A percentile compares a stretch with the other conserved stretches of the same genome.
These are phyloP conservation scores for Pichia sp. DNA, from an alignment of 1,139 yeast genomes.

Conservation along the genomic window DNA sequence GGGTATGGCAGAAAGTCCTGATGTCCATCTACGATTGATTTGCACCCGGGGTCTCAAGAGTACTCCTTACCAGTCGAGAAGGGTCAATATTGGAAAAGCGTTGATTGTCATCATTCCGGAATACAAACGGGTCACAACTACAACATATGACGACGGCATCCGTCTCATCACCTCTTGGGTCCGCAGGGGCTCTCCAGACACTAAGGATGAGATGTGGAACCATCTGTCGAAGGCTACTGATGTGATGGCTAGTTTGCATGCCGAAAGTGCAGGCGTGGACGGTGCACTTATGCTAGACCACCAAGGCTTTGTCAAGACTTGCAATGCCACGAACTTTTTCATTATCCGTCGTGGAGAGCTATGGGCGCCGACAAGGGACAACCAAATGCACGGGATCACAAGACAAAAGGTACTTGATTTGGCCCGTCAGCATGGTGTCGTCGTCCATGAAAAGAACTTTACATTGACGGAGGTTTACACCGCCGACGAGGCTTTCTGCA, in stretches of 20 bases:
- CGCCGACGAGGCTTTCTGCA: constrained; percentile 13
- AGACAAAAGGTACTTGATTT: constrained; percentile 13
- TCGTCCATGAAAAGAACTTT: constrained; percentile 10
- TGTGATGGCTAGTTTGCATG: constrained; percentile 8
- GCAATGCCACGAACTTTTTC: constrained; percentile 13
- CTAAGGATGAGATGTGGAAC: constrained; percentile 16
- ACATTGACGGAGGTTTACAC: constrained; percentile 10
- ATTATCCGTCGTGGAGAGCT: constrained; percentile 12
- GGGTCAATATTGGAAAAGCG: constrained; percentile 12
- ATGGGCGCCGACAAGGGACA: constrained; percentile 14
- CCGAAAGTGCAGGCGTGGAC: constrained; percentile 12
- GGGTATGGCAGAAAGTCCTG: constrained; percentile 7
- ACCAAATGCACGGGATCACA: constrained; percentile 15
- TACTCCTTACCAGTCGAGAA: constrained; percentile 14
- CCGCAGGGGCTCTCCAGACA: constrained; percentile 14
- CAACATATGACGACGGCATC: constrained; percentile 6
- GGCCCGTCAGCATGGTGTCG: constrained; percentile 6
- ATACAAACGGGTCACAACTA: constrained; percentile 8
- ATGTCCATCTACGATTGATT: constrained; percentile 12
- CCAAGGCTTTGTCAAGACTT: constrained; percentile 13
- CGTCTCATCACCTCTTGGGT: constrained; percentile 12
- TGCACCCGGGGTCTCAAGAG: constrained; percentile 14
- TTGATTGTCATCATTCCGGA: constrained; percentile 11
- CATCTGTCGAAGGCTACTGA: constrained; percentile 13
- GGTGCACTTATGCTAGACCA: constrained; percentile 14